phyloP scores from a whole-genome alignment of 1,284 basidiomycete species.

The Cutaneotrichosporon spelunceum region DNA sequence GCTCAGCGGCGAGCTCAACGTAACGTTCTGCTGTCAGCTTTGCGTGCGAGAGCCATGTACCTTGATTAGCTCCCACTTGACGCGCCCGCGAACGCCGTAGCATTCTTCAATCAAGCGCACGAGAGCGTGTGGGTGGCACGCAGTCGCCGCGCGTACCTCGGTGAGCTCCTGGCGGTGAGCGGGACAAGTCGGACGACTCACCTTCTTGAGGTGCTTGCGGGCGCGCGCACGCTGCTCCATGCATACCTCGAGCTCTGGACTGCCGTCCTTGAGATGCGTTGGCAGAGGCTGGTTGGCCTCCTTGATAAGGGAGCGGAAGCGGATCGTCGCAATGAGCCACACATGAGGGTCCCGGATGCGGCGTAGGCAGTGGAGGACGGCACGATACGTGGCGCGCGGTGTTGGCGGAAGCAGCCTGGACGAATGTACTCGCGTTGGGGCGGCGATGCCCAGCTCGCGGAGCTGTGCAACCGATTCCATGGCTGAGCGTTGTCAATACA shows the following conservation, averaged over 20 bases:
- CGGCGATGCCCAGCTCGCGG: conserved; percentile 1
- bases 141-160: conserved; percentile 36
- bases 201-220: neutral
- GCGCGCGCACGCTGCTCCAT: conserved; percentile 1
- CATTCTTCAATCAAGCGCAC: conserved; percentile 22
- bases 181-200: neutral
- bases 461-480: neutral
- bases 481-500: neutral
- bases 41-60: conserved; percentile 19
- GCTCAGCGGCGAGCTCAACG: neutral
- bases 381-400: conserved; percentile 31
- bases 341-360: conserved; percentile 43
- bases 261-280: neutral
- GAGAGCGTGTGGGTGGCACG: conserved; percentile 42
- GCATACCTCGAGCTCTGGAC: neutral
- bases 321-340: conserved; percentile 33
- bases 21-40: conserved; percentile 20
- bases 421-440: neutral
- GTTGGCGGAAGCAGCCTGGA: neutral
- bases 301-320: conserved; percentile 16
- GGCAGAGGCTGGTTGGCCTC: neutral
- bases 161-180: conserved; percentile 27
- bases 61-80: conserved; percentile 24
- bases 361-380: conserved; percentile 34
- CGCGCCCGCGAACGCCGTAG: conserved; percentile 8